Evolutionary conservation across 192 early-diverging fungal species (phyloP), one percentile per base, ranked within the genome.

Genomic region (Spizellomyces punctatus): DNA sequence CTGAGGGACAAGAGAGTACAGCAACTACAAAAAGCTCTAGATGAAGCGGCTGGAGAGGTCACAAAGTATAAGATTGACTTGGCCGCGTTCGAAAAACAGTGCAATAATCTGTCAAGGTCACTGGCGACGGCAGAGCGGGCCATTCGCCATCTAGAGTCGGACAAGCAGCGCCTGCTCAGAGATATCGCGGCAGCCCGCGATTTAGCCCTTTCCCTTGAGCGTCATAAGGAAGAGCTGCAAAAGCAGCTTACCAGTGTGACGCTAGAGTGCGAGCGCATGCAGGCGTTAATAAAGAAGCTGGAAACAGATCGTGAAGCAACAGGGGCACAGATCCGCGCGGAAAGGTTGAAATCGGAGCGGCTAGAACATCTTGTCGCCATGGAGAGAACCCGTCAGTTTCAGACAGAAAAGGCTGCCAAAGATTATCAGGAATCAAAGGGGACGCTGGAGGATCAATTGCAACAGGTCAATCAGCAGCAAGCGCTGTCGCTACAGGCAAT

Each of bases 1-100:
- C 46, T 86, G 58, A 57, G 81, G 14, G 86, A 87, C 67, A 86
- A 86, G 58, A 46, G 73, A 16, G 63, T 87, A 2, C 71, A 58
- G 55, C 70, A 79, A 52, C 67, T 86, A 0, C 82, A 86, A 57
- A 12, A 60, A 10, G 76, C 58, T 21, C 47, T 82, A n/a, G 82
- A 83, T 52, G 72, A 80, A 19, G 54, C 50, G n/a, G 45, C 48
- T 10, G 57, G 49, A n/a, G 76, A 81, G 19, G 14, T 80, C 5
- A 63, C 57, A 6, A 69, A 82, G 54, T 42, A 61, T 58, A 74
- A 81, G 43, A 76, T 86, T 36, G 84, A 86, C 64, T 48, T 79
- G 36, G 63, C 10, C 8, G 85, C 82, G 6, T 78, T 70, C 57
- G 83, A 84, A 58, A 75, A 76, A 57, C 77, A 87, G 65, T 67